Evolutionary conservation across 2,329 filamentous ascomycete species (phyloP).

Genomic region (Septoria linicola): DNA sequence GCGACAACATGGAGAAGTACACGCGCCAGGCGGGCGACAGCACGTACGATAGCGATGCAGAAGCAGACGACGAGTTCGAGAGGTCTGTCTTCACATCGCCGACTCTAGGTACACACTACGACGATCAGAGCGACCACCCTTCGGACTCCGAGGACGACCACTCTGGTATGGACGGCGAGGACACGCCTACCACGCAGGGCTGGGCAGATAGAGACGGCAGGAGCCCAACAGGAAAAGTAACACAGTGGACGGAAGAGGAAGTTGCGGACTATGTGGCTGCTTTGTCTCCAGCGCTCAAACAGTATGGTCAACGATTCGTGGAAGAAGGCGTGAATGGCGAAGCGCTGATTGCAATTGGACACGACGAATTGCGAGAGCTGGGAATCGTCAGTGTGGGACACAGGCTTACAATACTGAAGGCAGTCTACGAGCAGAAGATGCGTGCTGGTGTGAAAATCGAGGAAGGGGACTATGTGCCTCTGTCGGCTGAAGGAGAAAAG

Average conservation of each 20-base stretch:
- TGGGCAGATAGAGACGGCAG: slow-evolving; percentile 38
- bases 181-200: slow-evolving; percentile 68
- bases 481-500: slow-evolving; percentile 83
- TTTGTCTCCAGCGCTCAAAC: slow-evolving; percentile 34
- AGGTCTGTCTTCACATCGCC: slow-evolving; percentile 66
- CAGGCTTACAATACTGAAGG: slow-evolving; percentile 90
- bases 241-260: slow-evolving; percentile 80
- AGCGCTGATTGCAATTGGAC: slow-evolving; percentile 80
- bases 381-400: slow-evolving; percentile 91
- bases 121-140: slow-evolving; percentile 62
- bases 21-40: slow-evolving; percentile 34
- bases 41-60: slow-evolving; percentile 71
- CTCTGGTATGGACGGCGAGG: slow-evolving; percentile 52
- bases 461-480: slow-evolving; percentile 86
- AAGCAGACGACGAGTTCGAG: slow-evolving; percentile 82
- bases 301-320: slow-evolving; percentile 45
- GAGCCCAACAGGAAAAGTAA: slow-evolving; percentile 71
- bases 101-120: slow-evolving; percentile 63
- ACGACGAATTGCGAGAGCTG: slow-evolving; percentile 94
- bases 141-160: slow-evolving; percentile 48
- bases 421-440: slow-evolving; percentile 93
- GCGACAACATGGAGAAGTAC: slow-evolving; percentile 37
- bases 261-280: slow-evolving; percentile 79
- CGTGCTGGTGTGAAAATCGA: slow-evolving; percentile 90
- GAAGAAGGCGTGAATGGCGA: slow-evolving; percentile 95